Conservation (phyloP, 345 rosid genomes). For the Dipteronia sinensis region DNA sequence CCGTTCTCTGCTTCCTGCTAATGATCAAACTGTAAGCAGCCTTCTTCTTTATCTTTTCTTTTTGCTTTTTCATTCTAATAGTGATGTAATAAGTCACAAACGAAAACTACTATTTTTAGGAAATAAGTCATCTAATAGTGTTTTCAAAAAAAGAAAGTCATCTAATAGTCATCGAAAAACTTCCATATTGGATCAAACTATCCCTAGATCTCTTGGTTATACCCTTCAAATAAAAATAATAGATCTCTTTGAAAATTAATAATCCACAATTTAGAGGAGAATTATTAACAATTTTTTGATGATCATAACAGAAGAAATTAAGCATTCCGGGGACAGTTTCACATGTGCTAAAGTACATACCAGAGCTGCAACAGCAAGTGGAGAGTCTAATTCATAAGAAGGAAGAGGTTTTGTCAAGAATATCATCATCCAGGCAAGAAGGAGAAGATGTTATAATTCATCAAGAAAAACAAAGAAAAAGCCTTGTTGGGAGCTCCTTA, state of each 20-base stretch:
- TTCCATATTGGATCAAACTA: too few species aligned
- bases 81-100: too few species aligned
- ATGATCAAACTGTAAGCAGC: conserved; percentile 23
- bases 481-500: neutral
- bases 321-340: conserved; percentile 51
- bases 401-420: conserved; percentile 37
- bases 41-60: neutral
- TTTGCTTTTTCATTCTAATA: too few species aligned
- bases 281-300: neutral
- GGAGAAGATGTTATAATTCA: conserved; percentile 4
- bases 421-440: conserved; percentile 31
- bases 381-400: conserved; percentile 32
- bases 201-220: too few species aligned
- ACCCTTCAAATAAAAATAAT: too few species aligned
- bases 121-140: too few species aligned
- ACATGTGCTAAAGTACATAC: conserved; percentile 39
- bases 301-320: conserved; percentile 34
- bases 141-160: too few species aligned
- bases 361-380: conserved; percentile 45
- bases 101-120: too few species aligned
- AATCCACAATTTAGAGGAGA: too few species aligned
- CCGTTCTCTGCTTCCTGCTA: conserved; percentile 29
- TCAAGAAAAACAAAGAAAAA: conserved; percentile 28
- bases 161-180: neutral
- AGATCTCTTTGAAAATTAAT: too few species aligned